These are phyloP conservation scores for Trichoderma erinaceum DNA, from an alignment of 495 filamentous ascomycete species.

Conservation along the genomic window DNA sequence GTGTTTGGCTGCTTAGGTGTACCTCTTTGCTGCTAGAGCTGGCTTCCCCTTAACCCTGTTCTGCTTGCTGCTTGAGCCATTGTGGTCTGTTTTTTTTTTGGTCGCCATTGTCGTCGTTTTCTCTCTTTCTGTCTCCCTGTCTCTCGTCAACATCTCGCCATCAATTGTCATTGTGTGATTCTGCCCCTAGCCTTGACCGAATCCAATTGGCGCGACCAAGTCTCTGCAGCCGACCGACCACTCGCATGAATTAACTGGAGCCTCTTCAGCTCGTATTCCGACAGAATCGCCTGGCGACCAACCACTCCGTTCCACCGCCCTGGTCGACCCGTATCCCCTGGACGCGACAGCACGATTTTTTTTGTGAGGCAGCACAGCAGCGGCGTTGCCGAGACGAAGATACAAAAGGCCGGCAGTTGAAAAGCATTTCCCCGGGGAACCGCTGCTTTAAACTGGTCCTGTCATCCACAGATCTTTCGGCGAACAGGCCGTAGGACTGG, in stretches of 20 bases:
- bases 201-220: neutral
- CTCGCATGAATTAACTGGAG: constrained; percentile 11
- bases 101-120: neutral
- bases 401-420: neutral
- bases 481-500: neutral
- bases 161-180: neutral
- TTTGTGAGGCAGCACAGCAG: constrained; percentile 1
- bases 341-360: constrained; percentile 14
- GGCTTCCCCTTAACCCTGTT: neutral
- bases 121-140: neutral
- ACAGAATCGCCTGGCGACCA: constrained; percentile 8
- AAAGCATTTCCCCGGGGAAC: neutral
- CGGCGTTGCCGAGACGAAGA: constrained; percentile 4
- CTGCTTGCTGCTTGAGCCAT: neutral
- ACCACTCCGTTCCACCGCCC: constrained; percentile 12
- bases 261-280: constrained; percentile 12
- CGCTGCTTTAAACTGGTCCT: constrained; percentile 10
- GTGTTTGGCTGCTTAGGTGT: neutral
- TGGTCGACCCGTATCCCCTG: constrained; percentile 11
- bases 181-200: neutral
- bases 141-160: neutral
- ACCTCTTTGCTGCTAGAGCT: neutral
- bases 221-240: neutral
- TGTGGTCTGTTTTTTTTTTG: neutral
- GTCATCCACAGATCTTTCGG: neutral